These are phyloP conservation scores for Podaxis mareebaensis DNA, from an alignment of 768 basidiomycete genomes.

Conservation along the genomic window DNA sequence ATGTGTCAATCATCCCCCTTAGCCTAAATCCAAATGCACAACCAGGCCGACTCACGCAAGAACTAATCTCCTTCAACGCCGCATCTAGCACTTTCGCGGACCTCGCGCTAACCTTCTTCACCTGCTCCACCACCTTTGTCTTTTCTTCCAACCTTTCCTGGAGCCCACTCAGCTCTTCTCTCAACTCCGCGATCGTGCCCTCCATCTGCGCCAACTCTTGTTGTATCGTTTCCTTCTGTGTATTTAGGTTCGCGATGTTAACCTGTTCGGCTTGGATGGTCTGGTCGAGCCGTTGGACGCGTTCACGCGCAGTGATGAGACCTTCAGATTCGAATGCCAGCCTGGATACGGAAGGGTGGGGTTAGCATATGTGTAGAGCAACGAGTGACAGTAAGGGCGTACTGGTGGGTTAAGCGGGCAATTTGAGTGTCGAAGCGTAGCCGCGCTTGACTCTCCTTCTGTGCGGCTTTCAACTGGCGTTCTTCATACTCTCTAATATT, in stretches of 20 bases:
- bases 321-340: slow-evolving; percentile 82
- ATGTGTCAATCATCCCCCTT: not conserved
- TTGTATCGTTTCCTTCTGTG: slow-evolving; percentile 54
- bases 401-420: slow-evolving; percentile 85
- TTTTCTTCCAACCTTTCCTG: slow-evolving; percentile 72
- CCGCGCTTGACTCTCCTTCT: slow-evolving; percentile 84
- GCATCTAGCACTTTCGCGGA: slow-evolving; percentile 81
- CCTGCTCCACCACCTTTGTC: slow-evolving; percentile 71
- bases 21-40: not conserved
- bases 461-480: slow-evolving; percentile 82
- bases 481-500: slow-evolving; percentile 95
- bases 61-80: slow-evolving; percentile 86
- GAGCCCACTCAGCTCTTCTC: slow-evolving; percentile 59
- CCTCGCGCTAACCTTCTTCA: slow-evolving; percentile 68
- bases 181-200: slow-evolving; percentile 52
- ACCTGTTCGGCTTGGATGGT: slow-evolving; percentile 52
- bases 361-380: not conserved
- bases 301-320: slow-evolving; percentile 60
- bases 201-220: slow-evolving; percentile 63
- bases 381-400: slow-evolving; percentile 26
- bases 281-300: slow-evolving; percentile 55
- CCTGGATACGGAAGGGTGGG: slow-evolving; percentile 37
- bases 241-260: slow-evolving; percentile 53
- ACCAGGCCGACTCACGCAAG: slow-evolving; percentile 50
- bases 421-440: slow-evolving; percentile 86